Base-by-base conservation (phyloP, 192 early-diverging fungal species). In the Podila verticillata region DNA sequence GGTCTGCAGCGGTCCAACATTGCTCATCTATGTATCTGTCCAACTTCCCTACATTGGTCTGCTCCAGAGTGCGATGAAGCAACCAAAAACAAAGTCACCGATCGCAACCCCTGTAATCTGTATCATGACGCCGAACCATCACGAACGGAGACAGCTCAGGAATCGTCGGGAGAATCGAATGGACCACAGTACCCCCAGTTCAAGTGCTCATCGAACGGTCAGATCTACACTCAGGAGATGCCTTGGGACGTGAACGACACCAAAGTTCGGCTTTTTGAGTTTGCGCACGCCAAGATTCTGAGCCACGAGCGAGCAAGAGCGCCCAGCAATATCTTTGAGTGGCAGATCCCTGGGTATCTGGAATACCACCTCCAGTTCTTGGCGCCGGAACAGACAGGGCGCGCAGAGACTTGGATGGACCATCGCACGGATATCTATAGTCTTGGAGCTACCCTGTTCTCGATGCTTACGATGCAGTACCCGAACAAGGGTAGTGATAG, bases 331-430 rank as follows among this genome's bases (percentile, higher is more conserved):
- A 80, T 80, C 12, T 34, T 64, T 62, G 77, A 80, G 56, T 80
- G 77, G 77, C 77, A 80, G 24, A 68, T 80, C 22, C 65, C 77
- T 5, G 77, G 77, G 22, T 80, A 72, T 24, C 4, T 80, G 29
- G 77, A 80, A 31, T 80, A 68, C 56, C 77, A 80, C 22, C 34
- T 80, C 7, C 77, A 80, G 20, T 80, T 36, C 57, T 17, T 80
- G 26, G 77, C 77, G 5, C 77, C 77, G 2, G 77, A 80, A n/a
- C 77, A 80, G 13, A 80, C 77, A 48, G 77, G 77, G 15, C 57
- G 77, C 34, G 77, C 77, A 54, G 77, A 80, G 61, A 72, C 77
- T 13, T 80, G 77, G 77, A 72, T 80, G 70, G 77, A 80, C 35
- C 77, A 80, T 32, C 58, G 77, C n/a, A 80, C 77, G 5, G 77